Percentiles rank a stretch among this genome's conserved stretches.
phyloP scores from a whole-genome alignment of 345 rosid species.

The Salix udensis region DNA sequence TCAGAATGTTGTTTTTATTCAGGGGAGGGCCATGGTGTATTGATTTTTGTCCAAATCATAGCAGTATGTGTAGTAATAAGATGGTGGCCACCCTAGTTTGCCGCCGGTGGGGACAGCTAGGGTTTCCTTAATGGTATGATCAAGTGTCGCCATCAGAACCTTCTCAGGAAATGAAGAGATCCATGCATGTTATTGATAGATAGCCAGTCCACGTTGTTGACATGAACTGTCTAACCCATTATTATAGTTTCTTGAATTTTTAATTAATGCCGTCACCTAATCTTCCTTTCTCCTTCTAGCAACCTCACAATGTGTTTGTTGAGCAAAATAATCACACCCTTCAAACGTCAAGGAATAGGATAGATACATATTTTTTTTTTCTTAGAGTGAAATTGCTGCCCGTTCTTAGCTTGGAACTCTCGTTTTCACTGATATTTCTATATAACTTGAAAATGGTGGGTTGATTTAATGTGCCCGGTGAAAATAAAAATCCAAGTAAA shows the following conservation, averaged over 20 bases:
- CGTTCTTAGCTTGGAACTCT: too few relatives aligned
- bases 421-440: too few relatives aligned
- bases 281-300: not conserved
- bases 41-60: not conserved
- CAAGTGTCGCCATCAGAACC: not conserved
- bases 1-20: not conserved
- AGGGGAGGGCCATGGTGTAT: not conserved
- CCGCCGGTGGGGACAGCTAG: not conserved
- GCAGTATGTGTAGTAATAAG: not conserved
- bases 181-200: not conserved
- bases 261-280: not conserved
- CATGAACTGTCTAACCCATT: not conserved
- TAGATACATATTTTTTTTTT: too few relatives aligned
- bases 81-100: not conserved
- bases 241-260: not conserved
- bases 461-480: too few relatives aligned
- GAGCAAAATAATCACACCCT: not conserved
- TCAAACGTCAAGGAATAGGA: too few relatives aligned
- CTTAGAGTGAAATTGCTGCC: too few relatives aligned
- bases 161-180: not conserved
- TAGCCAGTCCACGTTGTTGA: not conserved
- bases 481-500: too few relatives aligned
- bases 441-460: too few relatives aligned
- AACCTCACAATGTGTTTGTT: not conserved
- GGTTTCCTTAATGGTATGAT: not conserved